These are phyloP conservation scores for Linum tenue DNA, from an alignment of 345 rosid species.

Conservation along the genomic window DNA sequence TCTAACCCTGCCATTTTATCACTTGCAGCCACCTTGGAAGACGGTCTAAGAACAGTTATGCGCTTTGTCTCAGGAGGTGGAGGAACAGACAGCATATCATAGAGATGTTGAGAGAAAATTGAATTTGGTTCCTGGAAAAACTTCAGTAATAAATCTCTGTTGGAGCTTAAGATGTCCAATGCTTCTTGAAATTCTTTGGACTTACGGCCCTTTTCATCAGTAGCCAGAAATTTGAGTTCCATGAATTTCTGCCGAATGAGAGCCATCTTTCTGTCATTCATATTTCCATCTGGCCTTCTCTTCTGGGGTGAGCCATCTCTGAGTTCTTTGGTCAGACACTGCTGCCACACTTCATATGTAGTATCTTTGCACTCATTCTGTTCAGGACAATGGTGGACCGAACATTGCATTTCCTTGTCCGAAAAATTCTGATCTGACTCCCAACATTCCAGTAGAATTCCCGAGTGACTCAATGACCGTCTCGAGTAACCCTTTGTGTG, in stretches of 20 bases:
- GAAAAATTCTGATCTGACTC: conserved; percentile 37
- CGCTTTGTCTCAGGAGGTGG: conserved; percentile 61
- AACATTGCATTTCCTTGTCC: conserved; percentile 36
- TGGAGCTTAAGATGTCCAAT: conserved; percentile 61
- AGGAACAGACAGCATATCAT: conserved; percentile 44
- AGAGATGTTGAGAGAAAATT: conserved; percentile 44
- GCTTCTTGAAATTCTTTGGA: conserved; percentile 84
- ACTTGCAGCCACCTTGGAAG: conserved; percentile 59
- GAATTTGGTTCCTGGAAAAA: conserved; percentile 75
- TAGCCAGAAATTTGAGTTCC: conserved; percentile 69
- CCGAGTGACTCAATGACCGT: conserved; percentile 46
- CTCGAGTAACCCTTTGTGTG: conserved; percentile 42
- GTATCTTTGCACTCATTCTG: conserved; percentile 45
- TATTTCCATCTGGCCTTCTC: conserved; percentile 24
- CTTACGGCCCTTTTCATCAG: conserved; percentile 64
- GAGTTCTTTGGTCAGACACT: conserved; percentile 32
- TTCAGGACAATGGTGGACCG: conserved; percentile 27
- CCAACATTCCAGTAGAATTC: conserved; percentile 31
- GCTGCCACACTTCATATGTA: conserved; percentile 57
- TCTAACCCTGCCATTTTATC: conserved; percentile 34
- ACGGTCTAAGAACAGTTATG: conserved; percentile 71
- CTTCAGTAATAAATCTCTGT: conserved; percentile 61
- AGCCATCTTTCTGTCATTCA: conserved; percentile 51
- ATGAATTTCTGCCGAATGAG: conserved; percentile 73
- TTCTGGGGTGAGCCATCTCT: conserved; percentile 44